A percentile compares a stretch with the other conserved stretches of the same genome.
These are phyloP conservation scores for Silene coronaria DNA, from an alignment of 179 eudicot genomes.

Conservation along the genomic window DNA sequence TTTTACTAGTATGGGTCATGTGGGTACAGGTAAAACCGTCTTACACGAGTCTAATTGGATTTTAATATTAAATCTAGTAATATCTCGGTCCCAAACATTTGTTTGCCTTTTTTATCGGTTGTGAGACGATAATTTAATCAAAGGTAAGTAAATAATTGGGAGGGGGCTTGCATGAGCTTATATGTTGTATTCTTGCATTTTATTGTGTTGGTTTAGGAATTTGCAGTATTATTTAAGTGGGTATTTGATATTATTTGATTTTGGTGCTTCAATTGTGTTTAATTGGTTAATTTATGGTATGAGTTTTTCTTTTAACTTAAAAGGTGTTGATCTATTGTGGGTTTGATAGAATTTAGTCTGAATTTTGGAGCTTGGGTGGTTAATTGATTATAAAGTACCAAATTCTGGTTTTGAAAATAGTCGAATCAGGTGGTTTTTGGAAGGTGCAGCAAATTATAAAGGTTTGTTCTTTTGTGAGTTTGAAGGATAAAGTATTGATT, in stretches of 20 bases:
- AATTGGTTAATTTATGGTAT: background rate
- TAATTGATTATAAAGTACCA: background rate
- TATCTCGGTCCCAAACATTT: too few species aligned
- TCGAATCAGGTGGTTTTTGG: too few species aligned
- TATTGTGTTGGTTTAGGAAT: background rate
- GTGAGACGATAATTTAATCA: too few species aligned
- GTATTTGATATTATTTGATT: too few species aligned
- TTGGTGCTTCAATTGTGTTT: background rate
- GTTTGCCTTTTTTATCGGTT: too few species aligned
- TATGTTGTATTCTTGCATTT: background rate
- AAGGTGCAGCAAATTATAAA: background rate
- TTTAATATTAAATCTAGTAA: too few species aligned
- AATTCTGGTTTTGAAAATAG: background rate
- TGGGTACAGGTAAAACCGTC: too few species aligned
- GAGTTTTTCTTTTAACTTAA: background rate
- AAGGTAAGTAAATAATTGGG: too few species aligned
- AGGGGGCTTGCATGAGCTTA: background rate
- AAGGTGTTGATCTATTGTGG: background rate
- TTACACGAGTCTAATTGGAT: too few species aligned
- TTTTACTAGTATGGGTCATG: too few species aligned
- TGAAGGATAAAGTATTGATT: background rate
- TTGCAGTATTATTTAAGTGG: background rate
- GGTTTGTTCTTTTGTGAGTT: slow-evolving; percentile 8
- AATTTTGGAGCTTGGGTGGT: background rate
- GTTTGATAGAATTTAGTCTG: background rate